Base-by-base conservation (phyloP, 116 monocot species). In the Zostera marina region DNA sequence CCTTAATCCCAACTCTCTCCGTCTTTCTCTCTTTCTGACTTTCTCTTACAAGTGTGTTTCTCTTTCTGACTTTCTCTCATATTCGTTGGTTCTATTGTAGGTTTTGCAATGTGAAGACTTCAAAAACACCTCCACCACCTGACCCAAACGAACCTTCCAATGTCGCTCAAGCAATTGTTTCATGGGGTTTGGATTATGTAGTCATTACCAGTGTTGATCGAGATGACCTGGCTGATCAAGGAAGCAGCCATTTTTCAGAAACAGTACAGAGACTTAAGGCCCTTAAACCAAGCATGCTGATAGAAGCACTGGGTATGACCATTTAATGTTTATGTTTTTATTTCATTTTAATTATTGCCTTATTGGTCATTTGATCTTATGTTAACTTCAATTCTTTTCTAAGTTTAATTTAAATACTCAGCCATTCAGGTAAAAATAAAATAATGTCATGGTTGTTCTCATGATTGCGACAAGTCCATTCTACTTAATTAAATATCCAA, bases 161-260 rank as follows among this genome's bases (percentile, higher is more conserved):
- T 67, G 88, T 87, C 66, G 92, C 92, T 70, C 52, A 87, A 55
- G 92, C 92, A 16, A 93, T 93, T 79, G 83, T 84, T 14, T 83
- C 83, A 23, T 93, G 92, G 92, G 92, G 88, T 67, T 54, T 87
- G 20, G 88, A 93, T 64, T 93, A 93, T 71, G 78, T 93, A 20
- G 92, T 93, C 47, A 81, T 93, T 22, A 93, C 88, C 52, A 93
- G 88, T 56, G 92, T 93, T 55, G 92, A 93, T 60, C 76, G 92
- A 41, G 92, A 93, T 60, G 92, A 93, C 63, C 70, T 93, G 52
- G 66, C 72, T 66, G 92, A 93, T 75, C 91, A 91, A 77, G 91
- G 91, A 53, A 91, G 91, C 70, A 72, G 63, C n/a, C 91, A 85
- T 72, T 82, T 91, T 73, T 54, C 91, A 38, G 80, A 91, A 70